Base-by-base conservation (phyloP, 2,329 filamentous ascomycete species). In the Sporothrix mexicana region DNA sequence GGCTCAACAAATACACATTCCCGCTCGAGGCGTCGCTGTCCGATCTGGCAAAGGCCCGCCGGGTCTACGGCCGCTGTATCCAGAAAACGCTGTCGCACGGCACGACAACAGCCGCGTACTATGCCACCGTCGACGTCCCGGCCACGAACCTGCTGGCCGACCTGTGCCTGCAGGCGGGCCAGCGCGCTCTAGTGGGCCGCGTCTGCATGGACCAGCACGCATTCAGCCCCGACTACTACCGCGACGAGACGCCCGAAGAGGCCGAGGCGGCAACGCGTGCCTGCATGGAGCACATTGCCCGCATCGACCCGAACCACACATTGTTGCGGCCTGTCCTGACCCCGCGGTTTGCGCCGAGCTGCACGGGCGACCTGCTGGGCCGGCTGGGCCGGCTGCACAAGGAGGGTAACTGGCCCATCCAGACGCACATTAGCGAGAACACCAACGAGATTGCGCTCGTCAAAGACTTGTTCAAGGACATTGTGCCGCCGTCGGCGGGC, bases 81-180 rank as follows among this genome's bases (percentile, higher is more conserved):
- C 85, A 89, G 43, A 90, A 93, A 64, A 97, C 94, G 0, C 88
- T 99, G 12, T 88, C 93, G 25, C 90, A 98, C 79, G 96, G 96
- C 75, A 99, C 96, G 10, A 99, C 96, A 0, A 96, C 93, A 12
- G 94, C 94, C 6, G 89, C 93, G n/a, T 98, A 98, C 86, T 98
- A 93, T 81, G 95, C 95, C 73, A 98, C 96, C 36, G 90, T 94
- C 75, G 91, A 97, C 80, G 92, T 97, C 0, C 86, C 88, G 0
- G 90, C 94, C 1, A 99, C 96, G n/a, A 98, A 97, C 79, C 87
- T 97, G 8, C 90, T 99, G 6, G 93, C 95, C 0, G 90, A 93
- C 75, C 88, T 98, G 20, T 98, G 95, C 78, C 85, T 93, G n/a
- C 80, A 83, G 0, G 84, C 88, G 36, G 96, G 96, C 61, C 96